A percentile compares a stretch with the other conserved stretches of the same genome.
Evolutionary conservation across 2,329 filamentous ascomycete genomes (phyloP).

Genomic region (Metarhizium album): DNA sequence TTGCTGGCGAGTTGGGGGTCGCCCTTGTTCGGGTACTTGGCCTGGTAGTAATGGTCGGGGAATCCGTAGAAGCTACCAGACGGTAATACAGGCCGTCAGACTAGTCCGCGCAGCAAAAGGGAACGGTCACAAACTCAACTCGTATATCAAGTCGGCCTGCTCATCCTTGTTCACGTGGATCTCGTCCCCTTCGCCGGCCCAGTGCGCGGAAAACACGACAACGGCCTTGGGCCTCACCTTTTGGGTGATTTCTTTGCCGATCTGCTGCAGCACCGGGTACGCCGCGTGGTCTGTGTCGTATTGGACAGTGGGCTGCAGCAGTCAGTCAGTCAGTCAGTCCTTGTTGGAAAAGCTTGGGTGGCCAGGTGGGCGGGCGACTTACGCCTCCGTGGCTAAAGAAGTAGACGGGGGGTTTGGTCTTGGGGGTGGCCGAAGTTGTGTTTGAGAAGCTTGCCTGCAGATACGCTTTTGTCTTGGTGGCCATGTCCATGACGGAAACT

Average conservation of each 20-base stretch:
- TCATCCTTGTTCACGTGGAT: conserved; percentile 54
- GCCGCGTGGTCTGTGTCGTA: conserved; percentile 59
- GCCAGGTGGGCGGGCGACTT: conserved; percentile 26
- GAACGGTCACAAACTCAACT: conserved; percentile 30
- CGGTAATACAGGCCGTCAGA: conserved; percentile 55
- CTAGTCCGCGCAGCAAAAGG: too few relatives aligned
- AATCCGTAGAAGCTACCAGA: conserved; percentile 55
- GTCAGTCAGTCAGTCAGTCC: too few relatives aligned
- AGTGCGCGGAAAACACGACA: conserved; percentile 69
- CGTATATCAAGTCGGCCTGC: too few relatives aligned
- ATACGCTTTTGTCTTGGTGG: too few relatives aligned
- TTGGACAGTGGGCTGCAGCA: conserved; percentile 43
- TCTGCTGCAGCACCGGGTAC: conserved; percentile 50
- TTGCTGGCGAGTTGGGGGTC: conserved; percentile 47
- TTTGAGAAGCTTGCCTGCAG: too few relatives aligned
- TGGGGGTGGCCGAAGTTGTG: too few relatives aligned
- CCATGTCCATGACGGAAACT: too few relatives aligned
- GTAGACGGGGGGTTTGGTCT: conserved; percentile 29
- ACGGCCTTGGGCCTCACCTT: conserved; percentile 61
- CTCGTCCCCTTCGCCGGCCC: conserved; percentile 47
- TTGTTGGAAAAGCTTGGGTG: too few relatives aligned
- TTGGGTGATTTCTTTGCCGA: conserved; percentile 60
- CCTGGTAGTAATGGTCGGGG: conserved; percentile 56
- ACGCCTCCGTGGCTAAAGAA: conserved; percentile 42
- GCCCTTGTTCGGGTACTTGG: conserved; percentile 54